Evolutionary conservation across 2,329 filamentous ascomycete genomes (phyloP).

Genomic region (Bipolaris bicolor): DNA sequence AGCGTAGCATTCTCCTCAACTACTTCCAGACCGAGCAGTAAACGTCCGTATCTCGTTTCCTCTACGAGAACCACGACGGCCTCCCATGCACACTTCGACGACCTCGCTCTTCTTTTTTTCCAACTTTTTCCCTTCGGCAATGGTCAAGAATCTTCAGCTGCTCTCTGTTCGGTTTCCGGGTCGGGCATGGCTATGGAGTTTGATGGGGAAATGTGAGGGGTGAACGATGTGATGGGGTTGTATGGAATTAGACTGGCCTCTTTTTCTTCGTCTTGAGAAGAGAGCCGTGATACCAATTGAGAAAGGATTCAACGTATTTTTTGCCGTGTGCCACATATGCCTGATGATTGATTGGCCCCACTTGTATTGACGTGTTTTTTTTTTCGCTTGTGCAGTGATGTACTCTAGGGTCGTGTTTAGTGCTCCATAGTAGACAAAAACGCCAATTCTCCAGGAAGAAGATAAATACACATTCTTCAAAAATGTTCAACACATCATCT

Average conservation of each 20-base stretch:
- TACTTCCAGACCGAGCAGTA: constrained; percentile 93
- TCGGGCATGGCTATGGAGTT: constrained; percentile 20
- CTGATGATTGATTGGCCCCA: background rate
- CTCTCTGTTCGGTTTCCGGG: constrained; percentile 23
- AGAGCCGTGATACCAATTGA: constrained; percentile 15
- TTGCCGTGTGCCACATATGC: background rate
- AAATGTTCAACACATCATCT: too few relatives aligned
- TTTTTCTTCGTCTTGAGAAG: background rate
- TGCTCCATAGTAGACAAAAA: background rate
- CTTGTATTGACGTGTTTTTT: background rate
- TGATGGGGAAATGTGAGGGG: constrained; percentile 8
- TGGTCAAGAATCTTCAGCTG: constrained; percentile 22
- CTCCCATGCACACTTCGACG: background rate
- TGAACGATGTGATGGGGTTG: constrained; percentile 18
- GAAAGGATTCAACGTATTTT: constrained; percentile 10
- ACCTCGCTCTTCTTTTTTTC: too few relatives aligned
- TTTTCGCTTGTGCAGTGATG: background rate
- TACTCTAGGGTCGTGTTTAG: too few relatives aligned
- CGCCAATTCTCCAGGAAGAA: background rate
- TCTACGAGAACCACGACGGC: constrained; percentile 9
- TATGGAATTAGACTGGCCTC: constrained; percentile 23
- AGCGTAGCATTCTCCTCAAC: constrained; percentile 98
- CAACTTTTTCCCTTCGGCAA: background rate
- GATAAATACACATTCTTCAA: too few relatives aligned
- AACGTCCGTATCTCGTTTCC: constrained; percentile 21